Evolutionary conservation across 352 stramenopile species (phyloP), one percentile per base, ranked within the genome.

Genomic region (Hyaloperonospora arabidopsidis): DNA sequence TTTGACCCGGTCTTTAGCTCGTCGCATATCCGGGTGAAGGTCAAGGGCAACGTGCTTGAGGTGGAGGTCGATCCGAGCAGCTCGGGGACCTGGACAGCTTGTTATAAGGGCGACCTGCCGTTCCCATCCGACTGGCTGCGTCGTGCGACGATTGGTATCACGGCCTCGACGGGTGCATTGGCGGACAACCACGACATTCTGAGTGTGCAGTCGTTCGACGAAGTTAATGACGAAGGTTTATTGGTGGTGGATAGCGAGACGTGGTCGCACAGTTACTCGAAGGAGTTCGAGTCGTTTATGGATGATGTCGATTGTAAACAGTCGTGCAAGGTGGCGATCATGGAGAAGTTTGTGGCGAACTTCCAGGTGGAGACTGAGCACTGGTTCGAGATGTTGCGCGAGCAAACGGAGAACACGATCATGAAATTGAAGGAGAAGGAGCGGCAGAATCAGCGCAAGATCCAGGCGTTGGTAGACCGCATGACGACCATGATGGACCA

Each of bases 161-260:
- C 80, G 46, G 80, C 74, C 29, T 89, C 83, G 6, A 93, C 83
- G 0, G 83, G 83, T 18, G 74, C 76, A 39, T 51, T 93, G 35
- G 83, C 83, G 1, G 83, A 93, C 61, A 93, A 93, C 61, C 83
- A 93, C 65, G 83, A 93, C 49, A 73, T 93, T 43, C 41, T 93
- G 43, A 74, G 70, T 39, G 68, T 91, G 36, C 56, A 76, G 45
- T 61, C 72, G 17, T 91, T 87, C 59, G 74, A 87, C 49, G 57
- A 87, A 45, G 29, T 67, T 19, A 65, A 87, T 32, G 78, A 89
- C 43, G 70, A 64, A 18, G 72, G 68, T 36, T 57, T 93, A 28
- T 57, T 57, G 15, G 64, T 71, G 45, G 70, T 73, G 11, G 81
- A 94, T 59, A 68, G 73, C 15, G 75, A 88, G 41, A 79, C 87